These are phyloP conservation scores for Thermomucor indicae-seudaticae DNA, from an alignment of 371 early-diverging fungal species.

Conservation along the genomic window DNA sequence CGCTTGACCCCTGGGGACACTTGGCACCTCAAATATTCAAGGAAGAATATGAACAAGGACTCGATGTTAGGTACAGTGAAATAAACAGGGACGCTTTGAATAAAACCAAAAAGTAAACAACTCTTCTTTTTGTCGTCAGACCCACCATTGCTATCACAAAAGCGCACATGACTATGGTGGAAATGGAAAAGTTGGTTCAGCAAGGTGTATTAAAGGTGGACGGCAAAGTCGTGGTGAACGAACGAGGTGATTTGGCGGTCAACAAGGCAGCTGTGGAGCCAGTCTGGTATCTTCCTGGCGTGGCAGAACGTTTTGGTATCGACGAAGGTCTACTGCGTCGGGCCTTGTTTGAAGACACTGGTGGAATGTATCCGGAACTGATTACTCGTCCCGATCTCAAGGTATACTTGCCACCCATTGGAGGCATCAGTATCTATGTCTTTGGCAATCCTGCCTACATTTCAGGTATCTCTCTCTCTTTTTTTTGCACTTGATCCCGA, in stretches of 20 bases:
- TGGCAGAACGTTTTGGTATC: slow-evolving; percentile 86
- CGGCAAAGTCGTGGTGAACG: slow-evolving; percentile 78
- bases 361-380: slow-evolving; percentile 96
- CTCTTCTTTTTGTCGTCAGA: slow-evolving; percentile 16
- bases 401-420: slow-evolving; percentile 94
- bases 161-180: slow-evolving; percentile 93
- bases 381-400: slow-evolving; percentile 93
- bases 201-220: slow-evolving; percentile 68
- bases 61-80: slow-evolving; percentile 69
- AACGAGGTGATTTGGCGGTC: slow-evolving; percentile 82
- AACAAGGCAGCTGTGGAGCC: slow-evolving; percentile 95
- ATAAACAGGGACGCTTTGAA: not conserved
- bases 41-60: slow-evolving; percentile 62
- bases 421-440: slow-evolving; percentile 90
- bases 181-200: slow-evolving; percentile 78
- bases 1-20: slow-evolving; percentile 94
- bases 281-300: slow-evolving; percentile 96
- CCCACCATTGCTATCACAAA: slow-evolving; percentile 94
- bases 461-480: slow-evolving; percentile 32
- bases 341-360: slow-evolving; percentile 76
- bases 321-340: slow-evolving; percentile 82
- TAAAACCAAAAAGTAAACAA: too few species aligned
- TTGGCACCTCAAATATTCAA: slow-evolving; percentile 60
- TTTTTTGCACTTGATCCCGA: not conserved
- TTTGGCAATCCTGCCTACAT: slow-evolving; percentile 86